Evolutionary conservation across 371 early-diverging fungal species (phyloP), one percentile per base, ranked within the genome.

Genomic region (Sporodiniella umbellata): DNA sequence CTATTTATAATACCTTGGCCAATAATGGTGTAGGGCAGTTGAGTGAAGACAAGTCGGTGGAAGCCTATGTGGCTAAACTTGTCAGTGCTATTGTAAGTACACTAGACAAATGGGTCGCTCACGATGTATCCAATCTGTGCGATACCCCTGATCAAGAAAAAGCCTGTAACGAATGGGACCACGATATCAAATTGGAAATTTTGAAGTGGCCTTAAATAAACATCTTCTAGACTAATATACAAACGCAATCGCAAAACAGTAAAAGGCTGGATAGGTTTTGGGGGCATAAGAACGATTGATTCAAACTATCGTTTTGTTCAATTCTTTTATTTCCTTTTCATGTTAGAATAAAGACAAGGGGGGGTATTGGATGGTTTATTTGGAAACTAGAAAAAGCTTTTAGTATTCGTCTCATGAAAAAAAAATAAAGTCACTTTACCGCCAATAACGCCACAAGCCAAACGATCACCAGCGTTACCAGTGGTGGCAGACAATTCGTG

Each of bases 401-500:
- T 7, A 28, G 10, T 7, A 28, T 10, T n/a, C n/a, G n/a, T 31
- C 31, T 10, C 31, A 12, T 31, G 28, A 43, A 24, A 23, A 24
- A 23, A 31, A 45, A 45, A 23, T 10, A 42, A 35, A 33, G 43
- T 21, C 17, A 23, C 8, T 35, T 66, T 66, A 71, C 71, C 76
- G 56, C 93, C 92, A 75, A 94, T 92, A 69, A 93, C 92, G 73
- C 93, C 95, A 79, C 95, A 95, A 46, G 89, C 90, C 58, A 83
- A 75, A 62, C 94, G 90, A 49, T 75, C 87, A 53, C 93, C 94
- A 68, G 93, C 92, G 56, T 62, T 62, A 50, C 94, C 94, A 42
- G 92, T 94, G 48, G 81, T 78, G 53, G 73, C 64, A 58, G 89
- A 89, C 25, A 84, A 77, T 62, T 88, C 87, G 63, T 90, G 86